Base-by-base conservation (phyloP, 2,329 filamentous ascomycete genomes). In the Venturia effusa region DNA sequence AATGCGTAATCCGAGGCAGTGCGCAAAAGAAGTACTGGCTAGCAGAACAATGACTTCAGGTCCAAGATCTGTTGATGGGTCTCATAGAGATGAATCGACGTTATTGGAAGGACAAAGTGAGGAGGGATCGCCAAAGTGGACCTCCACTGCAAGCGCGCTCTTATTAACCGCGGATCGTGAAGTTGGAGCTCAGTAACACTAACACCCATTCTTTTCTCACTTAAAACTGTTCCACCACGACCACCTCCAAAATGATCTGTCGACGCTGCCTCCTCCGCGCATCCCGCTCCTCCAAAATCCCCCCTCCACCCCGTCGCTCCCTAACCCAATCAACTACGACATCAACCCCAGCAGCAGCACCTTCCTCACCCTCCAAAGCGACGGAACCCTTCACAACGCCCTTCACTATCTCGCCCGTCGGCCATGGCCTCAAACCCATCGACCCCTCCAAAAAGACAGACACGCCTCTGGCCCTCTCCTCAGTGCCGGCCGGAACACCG, bases 401-500 rank as follows among this genome's bases (percentile, higher is more conserved):
- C 0, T 65, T 75, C 5, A 70, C 71, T 5, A 69, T 73, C 4
- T 69, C 71, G 4, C 68, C 74, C 7, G 60, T 69, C 34, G 40
- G 71, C 73, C 61, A 70, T 66, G 63, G 69, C 65, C 65, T 71
- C 64, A 61, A 68, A 69, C 67, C 69, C 19, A 57, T 3, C 19
- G 69, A 69, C 55, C 71, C 73, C 66, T 34, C 51, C 11, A 55
- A 61, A n/a, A 63, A 63, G 37, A 72, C 74, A 59, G 63, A 67
- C 10, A 69, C 72, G 22, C 66, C 74, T 11, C 70, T 73, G 3
- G 67, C 68, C 19, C 64, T 65, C 66, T 76, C 74, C 64, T 81
- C 80, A 34, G 87, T 88, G 69, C 78, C 81, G 2, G 84, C 86
- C 5, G 90, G 90, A 40, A 90, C 88, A 17, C 76, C 85, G 17